Percentiles rank a stretch among this genome's conserved stretches.
Conservation (phyloP, 2,329 filamentous ascomycete species). For the Dactylella cylindrospora region DNA sequence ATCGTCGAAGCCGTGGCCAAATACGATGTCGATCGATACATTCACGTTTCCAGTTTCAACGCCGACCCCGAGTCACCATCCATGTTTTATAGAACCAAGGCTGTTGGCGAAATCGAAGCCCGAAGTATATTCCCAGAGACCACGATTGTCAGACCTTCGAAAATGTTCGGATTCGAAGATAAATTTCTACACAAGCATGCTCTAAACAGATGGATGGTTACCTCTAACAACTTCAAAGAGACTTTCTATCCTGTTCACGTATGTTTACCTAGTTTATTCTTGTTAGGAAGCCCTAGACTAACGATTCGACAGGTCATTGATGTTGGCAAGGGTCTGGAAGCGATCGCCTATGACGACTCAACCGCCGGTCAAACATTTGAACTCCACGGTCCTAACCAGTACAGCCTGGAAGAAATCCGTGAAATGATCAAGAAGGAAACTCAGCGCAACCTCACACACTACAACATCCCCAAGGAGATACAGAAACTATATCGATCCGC, state of each 20-base stretch:
- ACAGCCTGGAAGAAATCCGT: conserved; percentile 83
- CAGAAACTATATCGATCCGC: conserved; percentile 73
- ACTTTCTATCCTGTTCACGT: conserved; percentile 89
- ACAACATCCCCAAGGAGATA: conserved; percentile 82
- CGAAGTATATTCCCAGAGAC: conserved; percentile 93
- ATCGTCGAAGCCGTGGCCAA: conserved; percentile 94
- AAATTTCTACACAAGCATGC: conserved; percentile 84
- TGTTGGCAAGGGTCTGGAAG: conserved; percentile 82
- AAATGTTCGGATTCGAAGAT: conserved; percentile 94
- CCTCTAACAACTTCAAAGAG: conserved; percentile 90
- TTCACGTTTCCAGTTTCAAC: conserved; percentile 95
- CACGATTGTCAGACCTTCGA: conserved; percentile 90
- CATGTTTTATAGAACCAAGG: conserved; percentile 90
- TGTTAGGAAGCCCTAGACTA: neutral
- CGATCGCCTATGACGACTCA: conserved; percentile 85
- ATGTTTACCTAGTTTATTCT: conserved; percentile 49
- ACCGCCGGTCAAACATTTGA: conserved; percentile 91
- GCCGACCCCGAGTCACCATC: conserved; percentile 76
- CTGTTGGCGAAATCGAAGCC: conserved; percentile 75
- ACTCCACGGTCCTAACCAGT: conserved; percentile 89
- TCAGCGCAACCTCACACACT: conserved; percentile 80
- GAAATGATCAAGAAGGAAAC: conserved; percentile 90
- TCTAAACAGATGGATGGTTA: conserved; percentile 76
- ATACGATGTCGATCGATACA: conserved; percentile 95
- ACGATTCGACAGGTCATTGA: conserved; percentile 69